Base-by-base conservation (phyloP, 108 stramenopile genomes). In the Skeletonema potamos region DNA sequence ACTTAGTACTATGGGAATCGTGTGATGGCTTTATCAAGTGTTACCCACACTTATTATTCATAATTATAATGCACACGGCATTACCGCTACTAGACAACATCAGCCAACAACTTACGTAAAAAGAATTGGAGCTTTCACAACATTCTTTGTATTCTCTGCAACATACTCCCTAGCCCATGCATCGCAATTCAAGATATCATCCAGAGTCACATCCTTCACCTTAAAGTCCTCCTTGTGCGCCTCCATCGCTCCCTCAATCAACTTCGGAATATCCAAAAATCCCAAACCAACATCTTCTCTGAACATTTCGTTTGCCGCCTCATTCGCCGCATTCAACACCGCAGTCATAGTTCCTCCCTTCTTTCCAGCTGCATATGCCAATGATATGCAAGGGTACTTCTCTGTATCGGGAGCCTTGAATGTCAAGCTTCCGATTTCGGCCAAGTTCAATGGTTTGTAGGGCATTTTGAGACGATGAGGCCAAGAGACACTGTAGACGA, bases 261-360 rank as follows among this genome's bases (percentile, higher is more conserved):
- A 85, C 62, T 86, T 87, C 0, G 96, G 95, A 82, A 98, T 97
- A 70, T 96, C 95, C 76, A 96, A 76, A 64, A 94, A 96, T 54
- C 94, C 92, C 20, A 92, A 72, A n/a, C 88, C 91, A 39, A 94
- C 79, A 68, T 96, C 95, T 33, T 82, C 82, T 17, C 97, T 87
- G 83, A 96, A 98, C 81, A 92, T 89, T 84, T 98, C 97, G 69
- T 98, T 98, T 26, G 96, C 97, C 9, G 88, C 89, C 79, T 98
- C 97, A 69, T 98, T 98, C 41, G 97, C 97, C 18, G 95, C 97
- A 77, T 98, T 98, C 76, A 98, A 72, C 4, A 94, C 94, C 11
- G 96, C 97, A 9, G 97, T 98, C 97, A 98, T 98, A 58, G 96
- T 97, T 26, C 97, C 97, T 32, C 96, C 97, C 41, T 82, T 82